Conservation (phyloP, 164 flowering plant species). For the Tetrastigma voinierianum region DNA sequence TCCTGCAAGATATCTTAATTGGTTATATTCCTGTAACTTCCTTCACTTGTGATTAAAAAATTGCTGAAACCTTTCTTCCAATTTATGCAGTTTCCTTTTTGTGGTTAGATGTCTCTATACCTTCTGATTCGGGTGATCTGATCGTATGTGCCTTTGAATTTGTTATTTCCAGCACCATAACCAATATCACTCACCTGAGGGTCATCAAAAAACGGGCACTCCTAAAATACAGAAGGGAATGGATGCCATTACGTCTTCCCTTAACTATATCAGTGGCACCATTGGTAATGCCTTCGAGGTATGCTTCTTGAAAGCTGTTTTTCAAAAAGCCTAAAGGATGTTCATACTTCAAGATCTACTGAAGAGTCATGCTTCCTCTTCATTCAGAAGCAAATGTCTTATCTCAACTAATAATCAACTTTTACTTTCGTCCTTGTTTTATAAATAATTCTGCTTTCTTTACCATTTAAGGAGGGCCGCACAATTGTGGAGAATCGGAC, state of each 20-base stretch:
- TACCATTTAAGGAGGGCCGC: constrained; percentile 67
- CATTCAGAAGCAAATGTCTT: neutral
- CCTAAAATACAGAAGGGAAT: constrained; percentile 61
- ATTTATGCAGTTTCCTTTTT: neutral
- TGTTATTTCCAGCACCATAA: constrained; percentile 34
- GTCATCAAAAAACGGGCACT: constrained; percentile 41
- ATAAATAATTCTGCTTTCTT: neutral
- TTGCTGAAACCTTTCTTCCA: neutral
- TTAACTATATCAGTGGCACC: constrained; percentile 67
- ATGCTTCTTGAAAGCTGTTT: neutral
- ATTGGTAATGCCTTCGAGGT: constrained; percentile 84
- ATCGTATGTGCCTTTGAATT: neutral
- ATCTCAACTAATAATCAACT: too few species aligned
- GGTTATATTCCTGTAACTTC: too few species aligned
- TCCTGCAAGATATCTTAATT: too few species aligned
- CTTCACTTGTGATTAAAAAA: too few species aligned
- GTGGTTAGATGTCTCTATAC: neutral
- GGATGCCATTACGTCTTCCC: constrained; percentile 65
- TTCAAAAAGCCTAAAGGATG: neutral
- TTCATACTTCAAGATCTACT: neutral
- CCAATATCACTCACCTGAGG: constrained; percentile 36
- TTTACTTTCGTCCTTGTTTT: neutral
- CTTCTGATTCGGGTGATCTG: neutral
- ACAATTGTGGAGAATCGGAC: constrained; percentile 74
- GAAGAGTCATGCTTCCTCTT: neutral